A percentile compares a stretch with the other conserved stretches of the same genome.
phyloP scores from a whole-genome alignment of 1,284 basidiomycete genomes.

The Caloboletus firmus region DNA sequence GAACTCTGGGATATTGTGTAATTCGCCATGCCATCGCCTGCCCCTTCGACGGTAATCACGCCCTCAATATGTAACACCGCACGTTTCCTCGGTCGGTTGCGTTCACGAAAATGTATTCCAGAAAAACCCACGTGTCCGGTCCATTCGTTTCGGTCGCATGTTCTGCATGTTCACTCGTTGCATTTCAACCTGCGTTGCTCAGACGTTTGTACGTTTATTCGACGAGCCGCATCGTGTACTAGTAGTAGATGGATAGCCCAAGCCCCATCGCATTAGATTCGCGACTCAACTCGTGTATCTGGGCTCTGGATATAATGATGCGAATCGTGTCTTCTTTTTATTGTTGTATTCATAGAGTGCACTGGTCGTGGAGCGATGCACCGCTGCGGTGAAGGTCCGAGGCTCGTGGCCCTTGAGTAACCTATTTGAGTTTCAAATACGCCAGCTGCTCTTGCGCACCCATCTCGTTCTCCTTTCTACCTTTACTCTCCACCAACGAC shows the following conservation, averaged over 20 bases:
- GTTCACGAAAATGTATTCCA: constrained; percentile 18
- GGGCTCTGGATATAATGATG: constrained; percentile 38
- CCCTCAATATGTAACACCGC: constrained; percentile 16
- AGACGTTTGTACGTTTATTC: constrained; percentile 21
- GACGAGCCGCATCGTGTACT: constrained; percentile 29
- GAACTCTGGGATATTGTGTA: constrained; percentile 63
- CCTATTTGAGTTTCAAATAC: constrained; percentile 12
- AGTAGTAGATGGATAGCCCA: constrained; percentile 28
- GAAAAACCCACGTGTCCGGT: constrained; percentile 14
- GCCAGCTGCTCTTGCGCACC: too few species aligned
- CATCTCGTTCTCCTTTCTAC: background rate
- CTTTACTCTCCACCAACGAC: constrained; percentile 5
- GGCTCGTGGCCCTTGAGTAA: background rate
- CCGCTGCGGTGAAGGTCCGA: too few species aligned
- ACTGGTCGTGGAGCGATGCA: too few species aligned
- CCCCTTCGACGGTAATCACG: constrained; percentile 1
- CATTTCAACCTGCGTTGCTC: constrained; percentile 41
- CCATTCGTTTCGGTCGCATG: constrained; percentile 6
- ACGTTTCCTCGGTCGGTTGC: background rate
- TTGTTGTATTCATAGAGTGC: too few species aligned
- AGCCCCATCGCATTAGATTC: constrained; percentile 35
- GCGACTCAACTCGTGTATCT: constrained; percentile 36
- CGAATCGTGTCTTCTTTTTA: constrained; percentile 17
- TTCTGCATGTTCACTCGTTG: constrained; percentile 18
- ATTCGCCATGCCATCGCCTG: constrained; percentile 7